Conservation (phyloP, 768 basidiomycete genomes). For the Pulveroboletus sp. region DNA sequence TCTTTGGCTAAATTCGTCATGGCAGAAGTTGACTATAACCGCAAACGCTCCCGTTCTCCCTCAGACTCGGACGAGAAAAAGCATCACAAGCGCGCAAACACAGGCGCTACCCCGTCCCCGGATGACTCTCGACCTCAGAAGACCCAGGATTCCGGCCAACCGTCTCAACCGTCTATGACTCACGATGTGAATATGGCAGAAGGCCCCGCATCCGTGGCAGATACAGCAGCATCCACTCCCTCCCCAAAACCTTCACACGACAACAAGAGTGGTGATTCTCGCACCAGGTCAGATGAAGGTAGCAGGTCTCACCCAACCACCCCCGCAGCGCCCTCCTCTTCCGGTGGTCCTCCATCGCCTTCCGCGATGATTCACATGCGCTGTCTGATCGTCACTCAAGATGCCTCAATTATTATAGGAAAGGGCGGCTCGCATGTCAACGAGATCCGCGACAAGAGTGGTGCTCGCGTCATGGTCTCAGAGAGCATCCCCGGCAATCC, state of each 20-base stretch:
- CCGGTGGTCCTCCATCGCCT: conserved; percentile 47
- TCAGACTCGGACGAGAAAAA: conserved; percentile 79
- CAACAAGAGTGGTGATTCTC: conserved; percentile 40
- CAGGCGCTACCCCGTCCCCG: conserved; percentile 58
- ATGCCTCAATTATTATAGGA: conserved; percentile 98
- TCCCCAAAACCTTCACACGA: conserved; percentile 48
- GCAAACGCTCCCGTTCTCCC: conserved; percentile 84
- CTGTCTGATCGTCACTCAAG: conserved; percentile 97
- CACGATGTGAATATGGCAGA: conserved; percentile 69
- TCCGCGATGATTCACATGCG: conserved; percentile 94
- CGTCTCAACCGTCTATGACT: conserved; percentile 36
- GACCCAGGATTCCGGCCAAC: conserved; percentile 43
- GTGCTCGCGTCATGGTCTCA: conserved; percentile 93
- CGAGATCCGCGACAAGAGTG: conserved; percentile 97
- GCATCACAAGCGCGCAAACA: conserved; percentile 80
- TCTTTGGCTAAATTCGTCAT: conserved; percentile 60
- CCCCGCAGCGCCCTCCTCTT: conserved; percentile 48
- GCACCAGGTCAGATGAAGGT: conserved; percentile 33
- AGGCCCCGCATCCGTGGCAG: conserved; percentile 33
- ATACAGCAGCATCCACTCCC: conserved; percentile 52
- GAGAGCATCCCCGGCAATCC: conserved; percentile 99
- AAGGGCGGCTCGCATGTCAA: conserved; percentile 95
- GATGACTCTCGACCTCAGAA: conserved; percentile 55
- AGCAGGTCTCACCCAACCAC: conserved; percentile 44
- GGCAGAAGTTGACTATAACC: conserved; percentile 82